These are phyloP conservation scores for Sanguinoderma infundibulare DNA, from an alignment of 1,284 basidiomycete genomes.

Conservation along the genomic window DNA sequence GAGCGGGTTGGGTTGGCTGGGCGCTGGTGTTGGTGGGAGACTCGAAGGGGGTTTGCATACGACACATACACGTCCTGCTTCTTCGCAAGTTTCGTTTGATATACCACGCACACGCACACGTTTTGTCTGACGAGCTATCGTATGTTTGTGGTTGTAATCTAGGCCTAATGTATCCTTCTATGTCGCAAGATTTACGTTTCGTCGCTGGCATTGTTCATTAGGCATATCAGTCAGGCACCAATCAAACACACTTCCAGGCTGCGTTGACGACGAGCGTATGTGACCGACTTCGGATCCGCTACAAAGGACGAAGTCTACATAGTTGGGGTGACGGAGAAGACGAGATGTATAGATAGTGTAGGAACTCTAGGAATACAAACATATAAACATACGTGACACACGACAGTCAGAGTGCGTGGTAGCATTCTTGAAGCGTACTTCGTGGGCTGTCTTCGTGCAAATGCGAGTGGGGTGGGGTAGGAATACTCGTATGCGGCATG, in stretches of 20 bases:
- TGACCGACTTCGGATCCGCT: too few species aligned
- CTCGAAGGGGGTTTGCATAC: neutral
- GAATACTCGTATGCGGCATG: neutral
- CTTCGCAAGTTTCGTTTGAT: neutral
- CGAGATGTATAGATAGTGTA: too few species aligned
- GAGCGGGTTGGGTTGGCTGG: conserved; percentile 21
- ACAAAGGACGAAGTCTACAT: too few species aligned
- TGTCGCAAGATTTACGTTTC: neutral
- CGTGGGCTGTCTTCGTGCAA: neutral
- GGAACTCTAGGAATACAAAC: neutral
- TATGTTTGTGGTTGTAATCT: neutral
- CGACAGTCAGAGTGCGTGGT: neutral
- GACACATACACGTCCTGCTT: too few species aligned
- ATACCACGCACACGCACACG: neutral
- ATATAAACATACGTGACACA: neutral
- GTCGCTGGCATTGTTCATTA: too few species aligned
- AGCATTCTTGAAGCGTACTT: neutral
- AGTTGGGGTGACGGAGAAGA: too few species aligned
- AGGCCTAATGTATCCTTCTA: neutral
- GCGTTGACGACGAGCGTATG: too few species aligned
- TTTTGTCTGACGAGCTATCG: neutral
- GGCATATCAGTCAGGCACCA: too few species aligned
- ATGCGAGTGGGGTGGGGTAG: neutral
- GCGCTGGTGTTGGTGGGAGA: neutral
- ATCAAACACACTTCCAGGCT: too few species aligned